phyloP scores from a whole-genome alignment of 768 basidiomycete genomes.

The Kwoniella mangroviensis region DNA sequence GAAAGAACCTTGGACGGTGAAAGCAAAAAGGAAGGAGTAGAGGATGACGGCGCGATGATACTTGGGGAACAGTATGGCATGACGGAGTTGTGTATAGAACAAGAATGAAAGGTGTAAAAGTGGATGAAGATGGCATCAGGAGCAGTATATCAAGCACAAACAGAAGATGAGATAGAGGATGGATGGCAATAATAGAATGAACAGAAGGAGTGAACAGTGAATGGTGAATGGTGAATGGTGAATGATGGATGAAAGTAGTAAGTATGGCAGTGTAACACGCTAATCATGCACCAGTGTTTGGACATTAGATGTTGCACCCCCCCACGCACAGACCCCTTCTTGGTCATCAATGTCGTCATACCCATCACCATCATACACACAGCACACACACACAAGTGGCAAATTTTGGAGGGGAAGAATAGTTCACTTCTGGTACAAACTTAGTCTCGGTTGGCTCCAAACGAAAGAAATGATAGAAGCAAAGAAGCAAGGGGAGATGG shows the following conservation, averaged over 20 bases:
- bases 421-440: background rate
- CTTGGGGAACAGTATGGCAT: constrained; percentile 23
- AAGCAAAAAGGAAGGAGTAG: constrained; percentile 23
- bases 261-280: background rate
- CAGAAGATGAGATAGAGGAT: background rate
- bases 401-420: background rate
- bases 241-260: background rate
- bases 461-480: background rate
- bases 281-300: background rate
- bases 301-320: background rate
- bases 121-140: background rate
- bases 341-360: constrained; percentile 4
- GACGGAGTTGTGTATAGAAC: background rate
- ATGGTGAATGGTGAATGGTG: background rate
- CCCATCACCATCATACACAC: background rate
- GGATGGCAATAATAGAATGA: background rate
- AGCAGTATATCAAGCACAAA: background rate
- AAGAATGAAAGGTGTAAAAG: background rate
- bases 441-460: background rate
- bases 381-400: background rate
- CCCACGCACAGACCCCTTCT: background rate
- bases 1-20: constrained; percentile 26
- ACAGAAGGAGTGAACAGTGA: background rate
- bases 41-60: constrained; percentile 9
- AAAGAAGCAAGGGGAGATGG: background rate